Conservation (phyloP, 176 grass and related monocot species). For the Ensete ventricosum region DNA sequence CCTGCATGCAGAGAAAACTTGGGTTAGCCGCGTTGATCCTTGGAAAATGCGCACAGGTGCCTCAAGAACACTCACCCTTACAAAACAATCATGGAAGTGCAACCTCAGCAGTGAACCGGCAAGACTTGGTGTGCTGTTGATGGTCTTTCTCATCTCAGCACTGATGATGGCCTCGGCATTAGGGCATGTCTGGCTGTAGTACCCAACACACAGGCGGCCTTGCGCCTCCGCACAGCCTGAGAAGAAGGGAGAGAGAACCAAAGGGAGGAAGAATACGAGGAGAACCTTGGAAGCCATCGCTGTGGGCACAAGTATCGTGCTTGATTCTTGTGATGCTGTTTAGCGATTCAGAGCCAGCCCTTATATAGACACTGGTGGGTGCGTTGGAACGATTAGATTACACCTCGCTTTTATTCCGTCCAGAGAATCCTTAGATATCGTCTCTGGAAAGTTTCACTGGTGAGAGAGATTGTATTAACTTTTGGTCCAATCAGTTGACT, state of each 20-base stretch:
- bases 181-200: constrained; percentile 60
- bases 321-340: too few relatives aligned
- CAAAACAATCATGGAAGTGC: constrained; percentile 81
- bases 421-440: too few relatives aligned
- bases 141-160: constrained; percentile 46
- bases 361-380: too few relatives aligned
- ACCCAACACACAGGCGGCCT: constrained; percentile 24
- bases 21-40: not conserved
- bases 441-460: too few relatives aligned
- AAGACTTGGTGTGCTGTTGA: constrained; percentile 30
- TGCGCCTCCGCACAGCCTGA: constrained; percentile 25
- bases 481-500: too few relatives aligned
- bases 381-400: too few relatives aligned
- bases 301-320: too few relatives aligned
- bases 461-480: too few relatives aligned
- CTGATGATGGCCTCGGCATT: constrained; percentile 44
- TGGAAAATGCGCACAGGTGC: not conserved
- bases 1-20: constrained; percentile 9
- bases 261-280: not conserved
- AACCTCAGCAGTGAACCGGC: constrained; percentile 47
- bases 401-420: too few relatives aligned
- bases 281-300: constrained; percentile 8
- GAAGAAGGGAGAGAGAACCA: not conserved
- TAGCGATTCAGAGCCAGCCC: too few relatives aligned
- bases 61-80: constrained; percentile 28